Base-by-base conservation (phyloP, 371 early-diverging fungal species). In the Chytridium lagenaria region DNA sequence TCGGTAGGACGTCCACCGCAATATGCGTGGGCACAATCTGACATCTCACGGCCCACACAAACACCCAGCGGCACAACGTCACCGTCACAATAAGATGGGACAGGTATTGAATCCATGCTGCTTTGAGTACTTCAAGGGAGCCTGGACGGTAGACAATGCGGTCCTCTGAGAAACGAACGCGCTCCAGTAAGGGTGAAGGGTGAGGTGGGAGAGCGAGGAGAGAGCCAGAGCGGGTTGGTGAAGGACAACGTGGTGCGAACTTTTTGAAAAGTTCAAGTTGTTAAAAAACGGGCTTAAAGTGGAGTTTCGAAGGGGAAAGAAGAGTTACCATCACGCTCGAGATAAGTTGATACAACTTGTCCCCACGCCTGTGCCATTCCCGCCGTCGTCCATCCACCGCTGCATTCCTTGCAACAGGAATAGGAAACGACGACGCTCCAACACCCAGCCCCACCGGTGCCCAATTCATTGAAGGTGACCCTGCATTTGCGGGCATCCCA, bases 81-180 rank as follows among this genome's bases (percentile, higher is more conserved):
- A 52, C 78, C 12, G 76, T 69, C 3, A 80, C 16, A 2, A 73
- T 70, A 55, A 80, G 70, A 36, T 67, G 69, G 5, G 80, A 65
- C 22, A 80, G 55, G 65, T 78, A 83, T 67, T 83, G 80, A 3
- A 83, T 76, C 80, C 80, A 83, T 0, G 68, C 80, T 7, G 67
- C 7, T 64, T 79, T 83, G 34, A 83, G 37, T 37, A 80, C 79
- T 38, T 83, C 79, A 67, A 70, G 52, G n/a, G 71, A 33, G 3
- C 71, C 74, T 16, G 83, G 83, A 3, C 64, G 73, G 68, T 83
- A 83, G 23, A n/a, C 28, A 52, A 75, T 52, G 16, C 59, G 49
- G 33, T 74, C 68, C 37, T 26, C 37, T 15, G 78, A 57, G 59
- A 69, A 78, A 34, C 72, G 26, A 1, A 82, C 44, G 37, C 71